Percentiles rank a stretch among this genome's conserved stretches.
Evolutionary conservation across 2,329 filamentous ascomycete species (phyloP).

Genomic region (Zymoseptoria tritici): DNA sequence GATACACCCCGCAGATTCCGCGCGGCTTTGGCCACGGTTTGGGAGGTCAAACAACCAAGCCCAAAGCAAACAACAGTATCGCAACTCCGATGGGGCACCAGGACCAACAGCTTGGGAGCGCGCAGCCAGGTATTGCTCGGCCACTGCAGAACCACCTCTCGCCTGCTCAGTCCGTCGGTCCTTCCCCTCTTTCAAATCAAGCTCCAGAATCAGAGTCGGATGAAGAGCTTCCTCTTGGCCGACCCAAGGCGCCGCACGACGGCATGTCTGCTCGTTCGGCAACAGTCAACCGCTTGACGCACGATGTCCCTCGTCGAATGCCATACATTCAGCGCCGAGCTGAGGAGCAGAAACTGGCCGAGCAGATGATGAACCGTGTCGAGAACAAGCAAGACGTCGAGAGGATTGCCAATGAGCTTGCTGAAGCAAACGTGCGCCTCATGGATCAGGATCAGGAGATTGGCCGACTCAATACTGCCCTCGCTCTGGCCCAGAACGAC

Average conservation of each 20-base stretch:
- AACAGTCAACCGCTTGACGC: neutral
- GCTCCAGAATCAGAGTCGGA: neutral
- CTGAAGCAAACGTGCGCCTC: slow-evolving; percentile 11
- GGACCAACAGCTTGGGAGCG: neutral
- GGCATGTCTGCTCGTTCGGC: neutral
- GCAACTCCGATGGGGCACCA: neutral
- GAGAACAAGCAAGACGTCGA: slow-evolving; percentile 10
- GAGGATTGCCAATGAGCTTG: slow-evolving; percentile 10
- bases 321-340: slow-evolving; percentile 15
- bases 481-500: neutral
- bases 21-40: neutral
- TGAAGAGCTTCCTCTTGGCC: neutral
- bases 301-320: slow-evolving; percentile 13
- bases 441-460: slow-evolving; percentile 10
- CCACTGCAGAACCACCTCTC: neutral
- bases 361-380: slow-evolving; percentile 4
- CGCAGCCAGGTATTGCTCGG: neutral
- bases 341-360: slow-evolving; percentile 9
- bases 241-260: neutral
- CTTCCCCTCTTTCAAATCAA: neutral
- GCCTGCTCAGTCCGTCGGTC: neutral
- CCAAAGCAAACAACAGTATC: neutral
- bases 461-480: slow-evolving; percentile 1
- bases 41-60: neutral
- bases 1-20: neutral